phyloP scores from a whole-genome alignment of 2,329 filamentous ascomycete genomes.

The Verticillium zaregamsianum region DNA sequence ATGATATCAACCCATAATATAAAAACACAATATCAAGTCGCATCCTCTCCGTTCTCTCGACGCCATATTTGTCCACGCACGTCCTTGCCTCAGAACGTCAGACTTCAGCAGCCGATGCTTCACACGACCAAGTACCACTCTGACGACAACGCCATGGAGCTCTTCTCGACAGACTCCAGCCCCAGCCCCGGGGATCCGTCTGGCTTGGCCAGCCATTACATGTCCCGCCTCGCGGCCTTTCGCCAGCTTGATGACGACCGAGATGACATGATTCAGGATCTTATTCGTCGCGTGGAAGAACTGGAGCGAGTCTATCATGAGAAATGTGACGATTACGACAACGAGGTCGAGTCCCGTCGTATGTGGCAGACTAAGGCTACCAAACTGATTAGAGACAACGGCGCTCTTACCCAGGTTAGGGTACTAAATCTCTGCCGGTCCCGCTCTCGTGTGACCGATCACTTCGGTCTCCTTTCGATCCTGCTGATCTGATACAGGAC shows the following conservation, averaged over 20 bases:
- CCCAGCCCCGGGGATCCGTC: background rate
- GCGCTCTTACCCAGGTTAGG: slow-evolving; percentile 8
- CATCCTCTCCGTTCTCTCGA: background rate
- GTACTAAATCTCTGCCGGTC: slow-evolving; percentile 1
- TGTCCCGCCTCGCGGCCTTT: background rate
- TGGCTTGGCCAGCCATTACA: background rate
- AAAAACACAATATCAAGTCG: no score
- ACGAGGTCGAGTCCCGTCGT: slow-evolving; percentile 15
- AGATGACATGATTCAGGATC: slow-evolving; percentile 12
- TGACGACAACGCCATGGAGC: background rate
- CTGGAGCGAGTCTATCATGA: slow-evolving; percentile 7
- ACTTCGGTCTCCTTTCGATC: background rate
- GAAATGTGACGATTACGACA: slow-evolving; percentile 14
- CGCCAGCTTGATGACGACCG: slow-evolving; percentile 8
- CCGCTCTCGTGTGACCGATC: background rate
- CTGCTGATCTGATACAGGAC: slow-evolving; percentile 16
- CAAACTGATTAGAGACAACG: slow-evolving; percentile 4
- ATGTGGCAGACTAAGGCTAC: slow-evolving; percentile 15
- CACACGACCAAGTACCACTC: background rate
- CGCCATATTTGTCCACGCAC: no score
- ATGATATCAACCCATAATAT: background rate
- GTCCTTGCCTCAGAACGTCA: no score
- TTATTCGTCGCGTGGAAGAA: slow-evolving; percentile 3
- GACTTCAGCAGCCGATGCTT: background rate
- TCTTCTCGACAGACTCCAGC: background rate